Evolutionary conservation across 1,284 basidiomycete species (phyloP).

Genomic region (Coniophora puteana): DNA sequence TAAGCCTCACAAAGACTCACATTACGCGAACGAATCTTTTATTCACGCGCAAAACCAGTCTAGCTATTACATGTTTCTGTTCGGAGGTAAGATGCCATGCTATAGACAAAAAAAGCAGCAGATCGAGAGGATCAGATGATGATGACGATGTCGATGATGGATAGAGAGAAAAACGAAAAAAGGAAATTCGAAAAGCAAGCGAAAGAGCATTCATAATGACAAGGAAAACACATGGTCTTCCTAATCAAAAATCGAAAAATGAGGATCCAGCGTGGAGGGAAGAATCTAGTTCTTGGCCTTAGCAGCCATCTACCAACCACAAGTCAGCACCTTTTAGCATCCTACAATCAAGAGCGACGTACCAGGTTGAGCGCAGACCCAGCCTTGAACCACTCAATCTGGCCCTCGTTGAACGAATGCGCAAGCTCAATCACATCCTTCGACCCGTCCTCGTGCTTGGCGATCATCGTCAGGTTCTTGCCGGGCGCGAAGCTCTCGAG

Average conservation of each 20-base stretch:
- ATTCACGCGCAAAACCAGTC: neutral
- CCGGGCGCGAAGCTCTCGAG: conserved; percentile 83
- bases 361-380: conserved; percentile 85
- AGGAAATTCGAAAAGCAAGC: neutral
- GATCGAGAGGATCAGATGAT: neutral
- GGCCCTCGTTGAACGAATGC: conserved; percentile 85
- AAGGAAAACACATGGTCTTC: neutral
- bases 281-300: conserved; percentile 48
- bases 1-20: no score
- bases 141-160: neutral
- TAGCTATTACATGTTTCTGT: conserved; percentile 8
- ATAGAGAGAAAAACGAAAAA: neutral
- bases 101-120: neutral
- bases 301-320: conserved; percentile 43
- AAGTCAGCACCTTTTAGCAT: conserved; percentile 27
- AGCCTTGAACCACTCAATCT: conserved; percentile 95
- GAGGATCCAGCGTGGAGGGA: no score
- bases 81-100: conserved; percentile 19
- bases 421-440: conserved; percentile 70
- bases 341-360: conserved; percentile 21
- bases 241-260: neutral
- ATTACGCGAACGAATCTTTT: no score
- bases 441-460: conserved; percentile 81
- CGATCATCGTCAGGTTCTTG: conserved; percentile 78
- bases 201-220: neutral